A percentile compares a stretch with the other conserved stretches of the same genome.
These are phyloP conservation scores for Diaporthe amygdali DNA, from an alignment of 2,329 filamentous ascomycete species.

Conservation along the genomic window DNA sequence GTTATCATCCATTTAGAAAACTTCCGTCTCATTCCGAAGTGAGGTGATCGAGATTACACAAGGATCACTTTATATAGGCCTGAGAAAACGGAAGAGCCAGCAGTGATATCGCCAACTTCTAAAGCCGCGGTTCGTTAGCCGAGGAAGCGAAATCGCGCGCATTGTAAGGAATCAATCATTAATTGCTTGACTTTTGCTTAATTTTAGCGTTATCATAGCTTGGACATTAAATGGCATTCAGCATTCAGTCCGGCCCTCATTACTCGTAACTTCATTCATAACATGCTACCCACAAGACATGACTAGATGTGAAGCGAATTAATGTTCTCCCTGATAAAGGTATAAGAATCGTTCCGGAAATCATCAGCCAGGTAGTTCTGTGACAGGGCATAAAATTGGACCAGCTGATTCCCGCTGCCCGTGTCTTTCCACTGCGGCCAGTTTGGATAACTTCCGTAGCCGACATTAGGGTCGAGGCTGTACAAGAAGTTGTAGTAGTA, in stretches of 20 bases:
- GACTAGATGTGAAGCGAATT: slow-evolving; percentile 18
- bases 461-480: slow-evolving; percentile 71
- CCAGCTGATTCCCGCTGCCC: slow-evolving; percentile 48
- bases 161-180: neutral
- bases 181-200: neutral
- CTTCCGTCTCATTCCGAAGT: too few relatives aligned
- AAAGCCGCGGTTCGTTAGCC: too few relatives aligned
- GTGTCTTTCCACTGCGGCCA: slow-evolving; percentile 49
- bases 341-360: slow-evolving; percentile 38
- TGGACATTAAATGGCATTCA: neutral
- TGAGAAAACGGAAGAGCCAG: too few relatives aligned
- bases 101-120: too few relatives aligned
- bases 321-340: slow-evolving; percentile 30
- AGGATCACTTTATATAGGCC: too few relatives aligned
- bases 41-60: too few relatives aligned
- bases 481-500: slow-evolving; percentile 79
- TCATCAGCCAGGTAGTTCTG: slow-evolving; percentile 40
- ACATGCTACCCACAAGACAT: neutral
- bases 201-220: neutral
- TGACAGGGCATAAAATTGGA: slow-evolving; percentile 44
- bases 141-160: too few relatives aligned
- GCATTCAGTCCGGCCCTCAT: neutral
- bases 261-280: neutral
- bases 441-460: slow-evolving; percentile 40
- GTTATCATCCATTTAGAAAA: too few relatives aligned